Evolutionary conservation across 2,329 filamentous ascomycete genomes (phyloP), one percentile per base, ranked within the genome.

Genomic region (Calonectria pseudoturangicola): DNA sequence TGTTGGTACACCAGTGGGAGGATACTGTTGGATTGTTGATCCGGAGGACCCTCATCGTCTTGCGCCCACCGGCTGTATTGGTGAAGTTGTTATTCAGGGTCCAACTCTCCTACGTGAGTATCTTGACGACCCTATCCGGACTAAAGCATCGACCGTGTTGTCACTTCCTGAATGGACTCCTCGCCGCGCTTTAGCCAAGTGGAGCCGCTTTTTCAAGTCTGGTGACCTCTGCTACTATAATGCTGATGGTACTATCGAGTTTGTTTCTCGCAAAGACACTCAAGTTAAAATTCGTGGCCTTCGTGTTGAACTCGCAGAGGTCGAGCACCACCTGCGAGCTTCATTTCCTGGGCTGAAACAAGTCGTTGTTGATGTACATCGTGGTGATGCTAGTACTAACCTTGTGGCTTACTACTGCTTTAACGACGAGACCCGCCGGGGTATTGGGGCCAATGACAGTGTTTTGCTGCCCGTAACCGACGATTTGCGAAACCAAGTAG

Each of bases 121-220:
- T 43, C 60, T 80, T 6, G 67, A 64, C 13, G 71, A 78, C 18
- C 62, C 70, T 7, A 65, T 56, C 8, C 76, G 73, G 56, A 82
- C 78, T 18, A 75, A n/a, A 66, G 77, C 56, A 67, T 76, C 30
- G 77, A 86, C 79, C 63, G 81, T 73, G 33, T 73, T 71, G 3
- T 50, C 62, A 10, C 41, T 65, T 18, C 62, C 45, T 8, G n/a
- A 36, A 39, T 36, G 62, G 62, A 21, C 18, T 18, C 62, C 54
- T 15, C n/a, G 21, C n/a, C 54, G 54, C 15, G 27, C 54, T 16
- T 41, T 21, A 21, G 15, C 54, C 3, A 41, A 41, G 8, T 60
- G 54, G 54, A 60, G 27, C n/a, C 54, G 54, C 3, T 60, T 60
- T 41, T 60, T 60, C 36, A 60, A 60, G 36, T 60, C 54, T 41